Evolutionary conservation across 1,284 basidiomycete species (phyloP).

Genomic region (Anthracocystis setariae): DNA sequence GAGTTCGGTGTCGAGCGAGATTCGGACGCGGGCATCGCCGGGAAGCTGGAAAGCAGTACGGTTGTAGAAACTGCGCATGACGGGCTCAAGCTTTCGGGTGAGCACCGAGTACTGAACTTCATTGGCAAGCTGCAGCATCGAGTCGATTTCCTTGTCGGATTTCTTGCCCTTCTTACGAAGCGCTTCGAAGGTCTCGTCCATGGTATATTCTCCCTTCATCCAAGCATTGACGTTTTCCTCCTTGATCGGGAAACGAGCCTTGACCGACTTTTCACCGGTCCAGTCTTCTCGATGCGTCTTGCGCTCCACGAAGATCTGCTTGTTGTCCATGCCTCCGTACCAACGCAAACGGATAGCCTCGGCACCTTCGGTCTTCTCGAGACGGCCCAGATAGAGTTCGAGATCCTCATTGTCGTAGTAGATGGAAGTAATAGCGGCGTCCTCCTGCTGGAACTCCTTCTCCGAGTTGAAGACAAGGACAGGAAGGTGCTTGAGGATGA

Average conservation of each 20-base stretch:
- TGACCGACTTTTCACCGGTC: conserved; percentile 99
- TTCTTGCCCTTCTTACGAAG: conserved; percentile 93
- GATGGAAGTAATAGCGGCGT: conserved; percentile 85
- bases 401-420: conserved; percentile 95
- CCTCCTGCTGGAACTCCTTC: conserved; percentile 89
- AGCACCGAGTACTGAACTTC: conserved; percentile 94
- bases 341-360: conserved; percentile 95
- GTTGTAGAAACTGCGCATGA: conserved; percentile 99
- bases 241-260: conserved; percentile 96
- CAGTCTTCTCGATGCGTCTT: conserved; percentile 99
- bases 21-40: conserved; percentile 95
- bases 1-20: conserved; percentile 96
- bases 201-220: conserved; percentile 86
- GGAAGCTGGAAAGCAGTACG: conserved; percentile 98
- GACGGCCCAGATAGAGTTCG: conserved; percentile 94
- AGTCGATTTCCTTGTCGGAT: conserved; percentile 88
- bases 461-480: conserved; percentile 88
- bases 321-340: conserved; percentile 87
- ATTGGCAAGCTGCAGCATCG: conserved; percentile 93
- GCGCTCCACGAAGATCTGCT: conserved; percentile 94
- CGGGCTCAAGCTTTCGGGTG: conserved; percentile 81
- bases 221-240: conserved; percentile 94
- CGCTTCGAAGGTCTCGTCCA: conserved; percentile 92
- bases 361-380: conserved; percentile 98
- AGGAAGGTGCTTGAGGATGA: conserved; percentile 85